Percentiles rank a stretch among this genome's conserved stretches.
These are phyloP conservation scores for Anthostomella pinea DNA, from an alignment of 2,329 filamentous ascomycete genomes.

Conservation along the genomic window DNA sequence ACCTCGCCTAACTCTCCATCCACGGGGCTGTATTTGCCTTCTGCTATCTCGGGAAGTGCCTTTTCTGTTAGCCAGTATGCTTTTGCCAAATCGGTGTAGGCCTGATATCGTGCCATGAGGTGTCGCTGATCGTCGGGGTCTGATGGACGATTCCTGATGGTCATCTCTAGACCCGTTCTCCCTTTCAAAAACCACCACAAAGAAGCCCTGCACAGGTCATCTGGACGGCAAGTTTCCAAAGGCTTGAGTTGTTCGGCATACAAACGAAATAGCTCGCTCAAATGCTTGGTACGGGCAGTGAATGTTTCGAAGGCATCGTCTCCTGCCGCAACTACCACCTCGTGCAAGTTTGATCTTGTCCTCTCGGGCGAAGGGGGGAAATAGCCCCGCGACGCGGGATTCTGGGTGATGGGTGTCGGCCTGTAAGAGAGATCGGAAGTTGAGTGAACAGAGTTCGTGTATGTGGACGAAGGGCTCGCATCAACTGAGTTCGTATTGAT, in stretches of 20 bases:
- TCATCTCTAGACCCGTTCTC: slow-evolving; percentile 68
- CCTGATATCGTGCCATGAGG: slow-evolving; percentile 64
- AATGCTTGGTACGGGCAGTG: slow-evolving; percentile 65
- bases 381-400: slow-evolving; percentile 19
- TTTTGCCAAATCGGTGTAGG: slow-evolving; percentile 83
- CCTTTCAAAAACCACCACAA: slow-evolving; percentile 91
- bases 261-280: slow-evolving; percentile 72
- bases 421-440: slow-evolving; percentile 28
- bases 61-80: slow-evolving; percentile 74
- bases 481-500: slow-evolving; percentile 16
- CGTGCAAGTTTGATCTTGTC: slow-evolving; percentile 35
- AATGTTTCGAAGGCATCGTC: slow-evolving; percentile 71
- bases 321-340: slow-evolving; percentile 43
- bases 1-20: slow-evolving; percentile 51
- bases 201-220: slow-evolving; percentile 68
- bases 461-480: slow-evolving; percentile 24
- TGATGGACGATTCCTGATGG: slow-evolving; percentile 63
- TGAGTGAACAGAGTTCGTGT: slow-evolving; percentile 26
- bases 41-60: slow-evolving; percentile 48
- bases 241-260: slow-evolving; percentile 73
- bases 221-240: slow-evolving; percentile 58
- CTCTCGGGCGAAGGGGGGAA: slow-evolving; percentile 25
- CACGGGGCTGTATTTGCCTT: slow-evolving; percentile 39
- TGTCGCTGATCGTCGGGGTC: slow-evolving; percentile 53
- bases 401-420: slow-evolving; percentile 26